phyloP scores from a whole-genome alignment of 2,329 filamentous ascomycete genomes.

The Penicillium sp. region DNA sequence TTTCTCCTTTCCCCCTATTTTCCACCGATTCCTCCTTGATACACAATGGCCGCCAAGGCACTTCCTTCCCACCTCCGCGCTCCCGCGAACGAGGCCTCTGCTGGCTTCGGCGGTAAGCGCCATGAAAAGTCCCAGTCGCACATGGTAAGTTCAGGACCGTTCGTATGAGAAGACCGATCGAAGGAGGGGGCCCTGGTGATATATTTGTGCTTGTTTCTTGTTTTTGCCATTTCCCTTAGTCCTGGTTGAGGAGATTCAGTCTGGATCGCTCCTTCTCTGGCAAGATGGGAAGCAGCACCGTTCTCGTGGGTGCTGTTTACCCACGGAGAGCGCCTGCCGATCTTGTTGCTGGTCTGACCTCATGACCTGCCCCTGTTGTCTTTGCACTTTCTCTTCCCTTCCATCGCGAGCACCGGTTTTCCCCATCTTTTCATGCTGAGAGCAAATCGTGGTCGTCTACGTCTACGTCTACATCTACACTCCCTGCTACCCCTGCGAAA shows the following conservation, averaged over 20 bases:
- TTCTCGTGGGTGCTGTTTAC: background rate
- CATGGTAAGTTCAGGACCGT: slow-evolving; percentile 49
- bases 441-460: background rate
- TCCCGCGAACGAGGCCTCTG: slow-evolving; percentile 54
- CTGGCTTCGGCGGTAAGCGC: slow-evolving; percentile 49
- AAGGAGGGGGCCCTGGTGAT: background rate
- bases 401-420: background rate
- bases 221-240: background rate
- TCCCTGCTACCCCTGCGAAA: background rate
- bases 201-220: background rate
- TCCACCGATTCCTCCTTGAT: slow-evolving; percentile 5
- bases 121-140: slow-evolving; percentile 59
- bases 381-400: background rate
- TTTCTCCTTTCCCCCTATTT: slow-evolving; percentile 2
- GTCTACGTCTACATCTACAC: background rate
- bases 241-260: background rate
- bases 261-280: background rate
- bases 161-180: background rate
- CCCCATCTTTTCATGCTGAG: background rate
- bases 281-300: background rate
- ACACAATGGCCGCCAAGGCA: slow-evolving; percentile 72
- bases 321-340: background rate
- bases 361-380: background rate
- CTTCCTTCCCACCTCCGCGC: slow-evolving; percentile 77
- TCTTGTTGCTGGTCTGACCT: slow-evolving; percentile 1